Conservation (phyloP, 257 asterid genomes). For the Primulina tabacum region DNA sequence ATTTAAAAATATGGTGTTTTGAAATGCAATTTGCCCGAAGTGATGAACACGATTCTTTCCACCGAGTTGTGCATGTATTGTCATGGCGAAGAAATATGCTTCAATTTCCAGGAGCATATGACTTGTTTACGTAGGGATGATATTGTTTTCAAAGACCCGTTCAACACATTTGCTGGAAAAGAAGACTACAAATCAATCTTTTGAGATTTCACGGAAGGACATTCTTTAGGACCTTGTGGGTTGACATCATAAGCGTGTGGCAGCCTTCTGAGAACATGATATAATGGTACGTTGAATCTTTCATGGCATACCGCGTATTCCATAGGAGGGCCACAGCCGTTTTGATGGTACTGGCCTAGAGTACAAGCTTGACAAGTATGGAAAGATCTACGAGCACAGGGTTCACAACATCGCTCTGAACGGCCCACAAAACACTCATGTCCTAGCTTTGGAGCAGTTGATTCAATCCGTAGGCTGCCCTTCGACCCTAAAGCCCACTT, state of each 20-base stretch:
- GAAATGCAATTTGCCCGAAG: neutral
- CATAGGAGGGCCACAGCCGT: conserved; percentile 91
- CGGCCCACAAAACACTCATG: conserved; percentile 70
- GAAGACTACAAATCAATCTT: conserved; percentile 77
- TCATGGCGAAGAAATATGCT: no score
- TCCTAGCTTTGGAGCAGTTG: conserved; percentile 61
- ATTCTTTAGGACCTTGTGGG: conserved; percentile 74
- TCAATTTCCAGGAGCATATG: no score
- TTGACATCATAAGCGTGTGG: conserved; percentile 87
- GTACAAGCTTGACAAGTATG: conserved; percentile 89
- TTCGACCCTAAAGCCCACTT: conserved; percentile 91
- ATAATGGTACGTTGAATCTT: conserved; percentile 94
- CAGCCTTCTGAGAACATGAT: conserved; percentile 86
- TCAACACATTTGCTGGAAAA: conserved; percentile 73
- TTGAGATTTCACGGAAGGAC: conserved; percentile 74
- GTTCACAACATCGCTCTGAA: conserved; percentile 87
- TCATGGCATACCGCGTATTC: conserved; percentile 82
- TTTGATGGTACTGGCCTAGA: conserved; percentile 95
- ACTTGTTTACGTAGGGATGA: conserved; percentile 64
- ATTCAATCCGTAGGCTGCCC: conserved; percentile 64
- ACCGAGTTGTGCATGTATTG: no score
- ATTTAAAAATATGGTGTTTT: neutral
- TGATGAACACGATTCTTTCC: no score
- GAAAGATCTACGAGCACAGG: conserved; percentile 89
- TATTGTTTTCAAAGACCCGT: conserved; percentile 75